Evolutionary conservation across 192 early-diverging fungal genomes (phyloP).

Genomic region (Backusella macrospora): DNA sequence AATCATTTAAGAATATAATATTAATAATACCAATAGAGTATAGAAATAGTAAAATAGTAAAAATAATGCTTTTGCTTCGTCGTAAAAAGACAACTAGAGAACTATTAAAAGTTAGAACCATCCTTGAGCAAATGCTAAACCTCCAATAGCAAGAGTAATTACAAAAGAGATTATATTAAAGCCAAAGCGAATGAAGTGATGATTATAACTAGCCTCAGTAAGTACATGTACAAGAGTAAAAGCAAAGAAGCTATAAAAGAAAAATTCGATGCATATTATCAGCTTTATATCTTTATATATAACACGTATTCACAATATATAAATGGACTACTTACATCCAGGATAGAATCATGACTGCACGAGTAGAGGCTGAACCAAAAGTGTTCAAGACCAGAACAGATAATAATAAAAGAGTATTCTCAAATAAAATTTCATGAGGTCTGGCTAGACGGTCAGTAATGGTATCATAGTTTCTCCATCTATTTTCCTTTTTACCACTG

Average conservation of each 20-base stretch:
- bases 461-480: background rate
- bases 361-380: conserved; percentile 34
- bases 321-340: conserved; percentile 38
- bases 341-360: conserved; percentile 36
- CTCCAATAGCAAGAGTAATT: conserved; percentile 31
- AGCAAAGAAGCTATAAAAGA: conserved; percentile 21
- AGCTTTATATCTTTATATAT: background rate
- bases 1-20: background rate
- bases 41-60: no score
- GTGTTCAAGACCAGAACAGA: conserved; percentile 40
- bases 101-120: background rate
- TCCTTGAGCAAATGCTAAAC: conserved; percentile 18
- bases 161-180: conserved; percentile 23
- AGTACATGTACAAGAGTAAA: conserved; percentile 22
- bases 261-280: background rate
- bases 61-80: background rate
- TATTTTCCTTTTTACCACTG: background rate
- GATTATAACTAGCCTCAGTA: background rate
- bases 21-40: no score
- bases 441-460: background rate
- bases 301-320: background rate
- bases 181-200: conserved; percentile 19
- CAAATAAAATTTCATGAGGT: conserved; percentile 25
- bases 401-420: conserved; percentile 39
- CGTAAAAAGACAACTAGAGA: background rate